Base-by-base conservation (phyloP, 768 basidiomycete species). In the Tremella yokohamensis region DNA sequence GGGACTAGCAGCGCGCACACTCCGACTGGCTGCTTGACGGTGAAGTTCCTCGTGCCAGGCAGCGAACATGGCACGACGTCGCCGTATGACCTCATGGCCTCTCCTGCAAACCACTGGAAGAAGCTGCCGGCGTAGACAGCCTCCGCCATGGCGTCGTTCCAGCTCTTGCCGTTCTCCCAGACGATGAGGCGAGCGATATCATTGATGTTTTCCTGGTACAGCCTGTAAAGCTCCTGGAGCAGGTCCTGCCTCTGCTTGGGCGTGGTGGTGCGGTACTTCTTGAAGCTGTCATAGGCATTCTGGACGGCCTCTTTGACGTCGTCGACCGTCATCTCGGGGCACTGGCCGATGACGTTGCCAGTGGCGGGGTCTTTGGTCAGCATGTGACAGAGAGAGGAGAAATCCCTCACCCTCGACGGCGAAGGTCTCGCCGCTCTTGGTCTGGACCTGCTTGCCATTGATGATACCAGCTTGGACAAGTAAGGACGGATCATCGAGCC, bases 161-260 rank as follows among this genome's bases (percentile, higher is more conserved):
- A 79, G 8, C 91, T 82, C 79, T 98, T 99, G 37, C 96, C 96
- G 70, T 99, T 99, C 79, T 99, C 96, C 59, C 86, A 72, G 52
- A 89, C 90, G 64, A 96, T 89, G 58, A 99, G 83, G 44, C 87
- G 83, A 2, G 84, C 84, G 38, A 99, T 80, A 74, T 99, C 96
- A 37, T 96, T 90, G 37, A 85, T 79, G 73, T 96, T 83, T 69
- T 89, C 84, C 64, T 83, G 80, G 87, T 94, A 87, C 54, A 94
- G 81, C 18, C 78, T 76, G 76, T 82, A 87, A 61, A 96, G 82
- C 65, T 89, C 91, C 75, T 84, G 77, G 51, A 98, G 80, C 57
- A 92, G 80, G 67, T 91, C 88, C 66, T 92, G 89, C 42, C 92
- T 85, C 54, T 87, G 75, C 86, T 90, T 68, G 26, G 89, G 87